These are phyloP conservation scores for Fusarium papillatum DNA, from an alignment of 2,329 filamentous ascomycete species.

Conservation along the genomic window DNA sequence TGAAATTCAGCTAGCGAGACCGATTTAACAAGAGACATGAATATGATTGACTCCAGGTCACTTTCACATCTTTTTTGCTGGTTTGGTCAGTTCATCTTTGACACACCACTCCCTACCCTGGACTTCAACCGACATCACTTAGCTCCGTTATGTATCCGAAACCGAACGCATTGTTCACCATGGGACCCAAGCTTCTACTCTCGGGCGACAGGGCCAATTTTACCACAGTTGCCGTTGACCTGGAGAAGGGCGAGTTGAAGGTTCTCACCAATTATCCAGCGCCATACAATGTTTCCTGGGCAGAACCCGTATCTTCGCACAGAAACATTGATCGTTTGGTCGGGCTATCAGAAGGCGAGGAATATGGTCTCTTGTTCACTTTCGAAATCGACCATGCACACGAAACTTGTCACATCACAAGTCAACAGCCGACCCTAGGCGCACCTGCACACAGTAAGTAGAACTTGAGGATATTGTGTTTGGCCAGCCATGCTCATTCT, in stretches of 20 bases:
- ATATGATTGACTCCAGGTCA: not conserved
- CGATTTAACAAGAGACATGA: not conserved
- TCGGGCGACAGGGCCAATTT: constrained; percentile 4
- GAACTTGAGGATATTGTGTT: not conserved
- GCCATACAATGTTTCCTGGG: constrained; percentile 8
- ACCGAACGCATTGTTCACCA: not conserved
- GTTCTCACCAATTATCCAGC: constrained; percentile 1
- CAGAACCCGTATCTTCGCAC: not conserved
- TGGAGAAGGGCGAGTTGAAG: not conserved
- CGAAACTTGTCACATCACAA: not conserved
- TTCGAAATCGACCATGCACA: constrained; percentile 2
- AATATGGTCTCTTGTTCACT: not conserved
- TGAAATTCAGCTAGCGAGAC: not conserved
- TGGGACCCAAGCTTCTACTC: not conserved
- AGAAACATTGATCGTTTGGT: not conserved
- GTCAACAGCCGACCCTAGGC: constrained; percentile 3
- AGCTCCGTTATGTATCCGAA: not conserved
- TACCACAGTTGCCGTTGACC: constrained; percentile 1
- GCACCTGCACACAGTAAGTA: constrained; percentile 10
- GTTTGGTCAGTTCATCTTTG: not conserved
- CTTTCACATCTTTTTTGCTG: not conserved
- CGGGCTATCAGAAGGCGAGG: constrained; percentile 1
- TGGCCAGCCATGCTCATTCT: not conserved
- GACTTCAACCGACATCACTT: not conserved
- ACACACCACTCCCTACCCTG: not conserved